Evolutionary conservation across 2,329 filamentous ascomycete species (phyloP).

Genomic region (Elsinoe australis): DNA sequence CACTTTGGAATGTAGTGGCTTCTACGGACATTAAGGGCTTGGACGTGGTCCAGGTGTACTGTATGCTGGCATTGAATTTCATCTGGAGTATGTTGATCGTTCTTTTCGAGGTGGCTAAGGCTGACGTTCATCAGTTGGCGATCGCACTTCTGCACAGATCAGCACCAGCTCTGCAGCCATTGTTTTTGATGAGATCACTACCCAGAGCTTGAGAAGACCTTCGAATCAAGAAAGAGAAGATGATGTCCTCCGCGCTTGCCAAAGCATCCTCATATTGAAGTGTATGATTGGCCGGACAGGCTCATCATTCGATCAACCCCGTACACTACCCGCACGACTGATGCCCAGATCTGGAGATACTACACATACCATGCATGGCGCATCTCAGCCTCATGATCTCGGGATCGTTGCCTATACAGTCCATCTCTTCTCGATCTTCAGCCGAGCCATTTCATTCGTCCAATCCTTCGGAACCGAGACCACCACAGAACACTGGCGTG

Average conservation of each 20-base stretch:
- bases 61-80: background rate
- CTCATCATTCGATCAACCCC: background rate
- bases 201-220: background rate
- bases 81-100: constrained; percentile 2
- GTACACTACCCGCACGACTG: background rate
- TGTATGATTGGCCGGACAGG: constrained; percentile 3
- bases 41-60: background rate
- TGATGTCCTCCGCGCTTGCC: constrained; percentile 8
- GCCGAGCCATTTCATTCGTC: background rate
- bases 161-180: background rate
- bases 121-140: background rate
- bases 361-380: too few relatives aligned
- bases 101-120: background rate
- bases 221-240: background rate
- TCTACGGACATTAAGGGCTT: background rate
- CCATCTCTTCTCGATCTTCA: constrained; percentile 12
- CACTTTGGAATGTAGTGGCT: background rate
- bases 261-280: constrained; percentile 15
- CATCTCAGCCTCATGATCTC: constrained; percentile 7
- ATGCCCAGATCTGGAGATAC: too few relatives aligned
- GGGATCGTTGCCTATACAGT: constrained; percentile 4
- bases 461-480: background rate
- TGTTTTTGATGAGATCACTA: constrained; percentile 7
- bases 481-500: constrained; percentile 2
- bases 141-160: constrained; percentile 6